A percentile compares a stretch with the other conserved stretches of the same genome.
These are phyloP conservation scores for Deuterostichococcus epilithicus DNA, from an alignment of 139 green algal species.

Conservation along the genomic window DNA sequence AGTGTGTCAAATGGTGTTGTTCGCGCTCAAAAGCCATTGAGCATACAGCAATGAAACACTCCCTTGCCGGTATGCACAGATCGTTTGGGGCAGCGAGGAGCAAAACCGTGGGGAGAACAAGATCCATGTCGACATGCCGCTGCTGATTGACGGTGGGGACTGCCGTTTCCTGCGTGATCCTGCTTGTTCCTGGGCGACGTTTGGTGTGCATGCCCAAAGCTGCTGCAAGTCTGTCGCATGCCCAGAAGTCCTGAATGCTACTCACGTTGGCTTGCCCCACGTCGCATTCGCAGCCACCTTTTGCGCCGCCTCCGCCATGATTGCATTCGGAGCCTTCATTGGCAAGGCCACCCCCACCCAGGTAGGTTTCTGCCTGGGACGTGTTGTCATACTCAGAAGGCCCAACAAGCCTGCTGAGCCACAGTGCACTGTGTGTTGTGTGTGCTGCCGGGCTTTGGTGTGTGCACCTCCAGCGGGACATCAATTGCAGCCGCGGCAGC, in stretches of 20 bases:
- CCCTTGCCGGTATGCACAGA: neutral
- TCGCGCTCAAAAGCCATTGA: too few species aligned
- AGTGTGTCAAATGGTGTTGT: slow-evolving; percentile 9
- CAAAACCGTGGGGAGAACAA: neutral
- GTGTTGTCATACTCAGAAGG: too few species aligned
- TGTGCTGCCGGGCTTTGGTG: too few species aligned
- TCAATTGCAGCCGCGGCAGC: too few species aligned
- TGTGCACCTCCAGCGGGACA: too few species aligned
- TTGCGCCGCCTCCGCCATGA: slow-evolving; percentile 46
- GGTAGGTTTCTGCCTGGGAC: neutral
- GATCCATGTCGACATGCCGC: slow-evolving; percentile 47
- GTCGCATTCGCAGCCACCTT: slow-evolving; percentile 28
- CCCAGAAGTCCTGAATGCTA: too few species aligned
- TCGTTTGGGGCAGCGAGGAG: neutral
- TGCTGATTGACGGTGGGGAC: slow-evolving; percentile 42
- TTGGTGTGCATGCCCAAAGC: neutral
- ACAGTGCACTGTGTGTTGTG: too few species aligned
- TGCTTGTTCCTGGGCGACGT: neutral
- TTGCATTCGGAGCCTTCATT: slow-evolving; percentile 58
- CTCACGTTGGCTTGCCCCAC: too few species aligned
- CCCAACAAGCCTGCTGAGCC: too few species aligned
- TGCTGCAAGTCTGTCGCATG: too few species aligned
- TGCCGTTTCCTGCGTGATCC: neutral
- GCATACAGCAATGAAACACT: too few species aligned
- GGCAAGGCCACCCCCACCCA: slow-evolving; percentile 59